Conservation (phyloP, 805 yeast genomes). For the Wickerhamomyces ciferrii region DNA sequence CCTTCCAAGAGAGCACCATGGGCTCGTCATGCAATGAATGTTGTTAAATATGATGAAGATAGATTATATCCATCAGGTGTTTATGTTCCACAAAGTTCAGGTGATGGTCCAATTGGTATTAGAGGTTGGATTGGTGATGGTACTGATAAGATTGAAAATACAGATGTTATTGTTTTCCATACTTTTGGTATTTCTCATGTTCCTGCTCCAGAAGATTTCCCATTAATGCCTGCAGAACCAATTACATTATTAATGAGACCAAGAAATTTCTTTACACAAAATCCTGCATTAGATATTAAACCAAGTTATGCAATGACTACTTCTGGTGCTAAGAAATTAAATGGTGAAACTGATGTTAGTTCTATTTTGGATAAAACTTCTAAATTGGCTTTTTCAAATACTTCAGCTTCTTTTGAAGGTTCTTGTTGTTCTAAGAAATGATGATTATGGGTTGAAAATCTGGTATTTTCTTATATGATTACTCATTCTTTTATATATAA, state of each 20-base stretch:
- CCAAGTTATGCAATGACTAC: conserved; percentile 56
- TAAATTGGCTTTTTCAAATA: conserved; percentile 40
- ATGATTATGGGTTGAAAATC: conserved; percentile 17
- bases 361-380: conserved; percentile 42
- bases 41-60: conserved; percentile 68
- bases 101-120: conserved; percentile 63
- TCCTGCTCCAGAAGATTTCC: conserved; percentile 90
- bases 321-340: conserved; percentile 27
- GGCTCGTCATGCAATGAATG: conserved; percentile 64
- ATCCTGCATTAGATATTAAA: conserved; percentile 70
- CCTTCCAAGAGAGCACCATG: conserved; percentile 81
- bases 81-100: conserved; percentile 69
- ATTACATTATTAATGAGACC: conserved; percentile 72
- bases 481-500: not conserved
- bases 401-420: conserved; percentile 10
- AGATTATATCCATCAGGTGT: conserved; percentile 79
- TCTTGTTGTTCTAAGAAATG: conserved; percentile 21
- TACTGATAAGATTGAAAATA: conserved; percentile 49
- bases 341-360: conserved; percentile 32
- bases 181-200: conserved; percentile 82
- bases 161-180: conserved; percentile 73
- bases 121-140: conserved; percentile 67
- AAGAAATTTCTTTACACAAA: conserved; percentile 71
- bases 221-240: conserved; percentile 85
- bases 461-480: not conserved